These are phyloP conservation scores for Inga leiocalycina DNA, from an alignment of 306 rosid genomes.

Conservation along the genomic window DNA sequence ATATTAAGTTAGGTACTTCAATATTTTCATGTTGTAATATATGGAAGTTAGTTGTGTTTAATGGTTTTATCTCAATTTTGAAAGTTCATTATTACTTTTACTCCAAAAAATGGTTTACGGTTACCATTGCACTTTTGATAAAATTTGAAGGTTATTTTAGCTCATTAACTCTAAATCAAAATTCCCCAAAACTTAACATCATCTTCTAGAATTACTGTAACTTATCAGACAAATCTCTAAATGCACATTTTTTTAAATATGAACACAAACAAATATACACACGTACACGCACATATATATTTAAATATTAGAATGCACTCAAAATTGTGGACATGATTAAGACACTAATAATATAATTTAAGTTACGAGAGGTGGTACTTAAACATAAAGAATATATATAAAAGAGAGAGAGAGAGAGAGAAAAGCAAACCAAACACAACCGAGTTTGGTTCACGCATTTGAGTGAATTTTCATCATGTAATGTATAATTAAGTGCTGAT, in stretches of 20 bases:
- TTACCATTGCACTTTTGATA: too few relatives aligned
- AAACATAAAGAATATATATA: background rate
- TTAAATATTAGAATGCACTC: background rate
- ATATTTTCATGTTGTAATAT: too few relatives aligned
- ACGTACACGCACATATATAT: background rate
- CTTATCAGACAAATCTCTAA: background rate
- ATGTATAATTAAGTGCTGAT: background rate
- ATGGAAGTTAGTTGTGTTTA: too few relatives aligned
- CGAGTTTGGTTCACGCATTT: background rate
- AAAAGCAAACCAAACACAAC: background rate
- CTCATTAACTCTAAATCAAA: too few relatives aligned
- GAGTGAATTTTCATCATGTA: background rate
- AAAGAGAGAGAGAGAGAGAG: too few relatives aligned
- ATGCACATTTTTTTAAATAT: background rate
- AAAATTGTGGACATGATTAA: background rate
- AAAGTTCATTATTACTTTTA: too few relatives aligned
- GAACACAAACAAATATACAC: background rate
- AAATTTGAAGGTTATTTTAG: too few relatives aligned
- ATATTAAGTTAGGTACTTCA: too few relatives aligned
- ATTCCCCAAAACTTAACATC: too few relatives aligned
- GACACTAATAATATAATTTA: background rate
- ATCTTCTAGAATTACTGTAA: background rate
- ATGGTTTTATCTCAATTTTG: too few relatives aligned
- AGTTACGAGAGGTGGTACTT: background rate
- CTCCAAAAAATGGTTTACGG: too few relatives aligned